Evolutionary conservation across 441 rosid genomes (phyloP), one percentile per base, ranked within the genome.

Genomic region (Jatropha multifida): DNA sequence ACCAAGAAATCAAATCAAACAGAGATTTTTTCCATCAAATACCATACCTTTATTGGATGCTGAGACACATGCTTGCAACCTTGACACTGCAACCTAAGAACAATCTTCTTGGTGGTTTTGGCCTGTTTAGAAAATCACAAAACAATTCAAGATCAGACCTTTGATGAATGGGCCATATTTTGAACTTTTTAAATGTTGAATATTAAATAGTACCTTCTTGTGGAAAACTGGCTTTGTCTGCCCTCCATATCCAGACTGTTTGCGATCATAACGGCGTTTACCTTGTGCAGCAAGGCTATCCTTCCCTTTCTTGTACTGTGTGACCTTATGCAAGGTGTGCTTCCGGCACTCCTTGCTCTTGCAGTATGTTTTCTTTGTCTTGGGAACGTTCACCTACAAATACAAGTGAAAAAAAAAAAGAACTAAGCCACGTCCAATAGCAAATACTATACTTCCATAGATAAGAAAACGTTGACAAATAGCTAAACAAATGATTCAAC

Each of bases 291-390:
- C 86, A 65, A 88, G 85, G 77, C 90, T 88, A 74, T 88, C 94
- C 75, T 90, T 90, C 0, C 92, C 92, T 82, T 90, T 90, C 84
- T 88, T 90, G 80, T 88, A 90, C 59, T 90, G 92, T 0, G 94
- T 90, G 5, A 90, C 92, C 85, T 90, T 90, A 83, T 90, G 94
- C 83, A 90, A 79, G 44, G 92, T 88, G 85, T 90, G 94, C 88
- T 86, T 88, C 71, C 75, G 82, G 86, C 92, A 88, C 71, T 88
- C 90, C 87, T 88, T 90, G 85, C 78, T 86, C 81, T 84, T 88
- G 72, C 89, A 88, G 79, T 82, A 90, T 2, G 90, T 88, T 76
- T 88, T 88, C 87, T 86, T 90, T 0, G 94, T 90, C 85, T 90
- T 90, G 0, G 94, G 94, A 65, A 89, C 81, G 62, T 90, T 90